phyloP scores from a whole-genome alignment of 148 eudicot genomes.

The Arctostaphylos glauca region DNA sequence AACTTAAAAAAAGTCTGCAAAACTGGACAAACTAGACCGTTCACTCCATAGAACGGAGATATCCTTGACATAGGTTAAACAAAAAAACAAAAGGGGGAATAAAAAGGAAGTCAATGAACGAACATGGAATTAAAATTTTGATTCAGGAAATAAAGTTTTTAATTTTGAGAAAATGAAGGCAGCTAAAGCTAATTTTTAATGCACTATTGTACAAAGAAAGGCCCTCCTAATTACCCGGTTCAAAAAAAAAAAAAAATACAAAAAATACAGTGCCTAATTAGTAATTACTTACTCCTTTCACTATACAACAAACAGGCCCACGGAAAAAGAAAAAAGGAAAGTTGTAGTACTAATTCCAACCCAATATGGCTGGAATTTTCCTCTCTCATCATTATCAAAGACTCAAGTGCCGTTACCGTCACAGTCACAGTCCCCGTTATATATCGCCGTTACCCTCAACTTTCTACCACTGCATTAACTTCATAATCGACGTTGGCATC shows the following conservation, averaged over 20 bases:
- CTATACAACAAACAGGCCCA: neutral
- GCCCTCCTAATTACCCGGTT: neutral
- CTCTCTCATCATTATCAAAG: neutral
- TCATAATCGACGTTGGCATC: neutral
- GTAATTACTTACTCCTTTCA: neutral
- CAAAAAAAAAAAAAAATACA: too few species aligned
- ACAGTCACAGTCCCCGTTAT: constrained; percentile 19
- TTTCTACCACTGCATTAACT: constrained; percentile 19
- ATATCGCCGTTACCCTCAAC: constrained; percentile 12
- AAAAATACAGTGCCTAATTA: too few species aligned
- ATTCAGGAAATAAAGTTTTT: constrained; percentile 8
- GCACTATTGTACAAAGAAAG: constrained; percentile 10
- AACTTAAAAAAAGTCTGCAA: too few species aligned
- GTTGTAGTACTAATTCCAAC: neutral
- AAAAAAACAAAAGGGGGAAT: neutral
- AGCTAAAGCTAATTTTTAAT: constrained; percentile 3
- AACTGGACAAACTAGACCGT: too few species aligned
- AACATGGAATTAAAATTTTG: neutral
- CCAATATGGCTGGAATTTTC: constrained; percentile 1
- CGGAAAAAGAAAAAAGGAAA: neutral
- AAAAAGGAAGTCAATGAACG: too few species aligned
- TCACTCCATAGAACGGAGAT: too few species aligned
- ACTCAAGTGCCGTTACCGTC: constrained; percentile 29
- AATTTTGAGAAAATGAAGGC: neutral
- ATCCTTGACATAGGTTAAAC: too few species aligned